phyloP scores from a whole-genome alignment of 768 basidiomycete species.

The Pleurotus platypus region DNA sequence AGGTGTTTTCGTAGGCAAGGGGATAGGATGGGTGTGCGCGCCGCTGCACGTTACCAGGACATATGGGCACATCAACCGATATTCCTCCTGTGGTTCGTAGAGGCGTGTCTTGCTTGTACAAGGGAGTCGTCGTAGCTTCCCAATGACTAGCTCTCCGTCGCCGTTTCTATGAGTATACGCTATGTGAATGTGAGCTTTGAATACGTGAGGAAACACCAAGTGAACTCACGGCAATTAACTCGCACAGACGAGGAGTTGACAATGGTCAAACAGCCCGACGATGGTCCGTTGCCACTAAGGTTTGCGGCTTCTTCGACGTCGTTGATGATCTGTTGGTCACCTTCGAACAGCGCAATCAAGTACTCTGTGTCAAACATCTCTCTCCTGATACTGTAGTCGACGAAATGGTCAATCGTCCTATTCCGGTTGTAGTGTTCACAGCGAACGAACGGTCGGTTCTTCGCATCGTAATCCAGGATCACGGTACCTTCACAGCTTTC shows the following conservation, averaged over 20 bases:
- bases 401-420: background rate
- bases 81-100: conserved; percentile 13
- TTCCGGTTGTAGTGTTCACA: too few relatives aligned
- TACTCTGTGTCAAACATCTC: background rate
- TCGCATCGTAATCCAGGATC: too few relatives aligned
- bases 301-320: background rate
- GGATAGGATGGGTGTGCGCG: conserved; percentile 17
- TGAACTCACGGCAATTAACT: too few relatives aligned
- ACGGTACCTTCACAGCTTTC: too few relatives aligned
- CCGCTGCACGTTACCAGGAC: conserved; percentile 11
- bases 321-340: background rate
- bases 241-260: background rate
- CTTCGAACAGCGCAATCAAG: background rate
- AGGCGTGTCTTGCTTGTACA: conserved; percentile 10
- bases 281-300: background rate
- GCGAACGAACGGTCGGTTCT: too few relatives aligned
- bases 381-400: background rate
- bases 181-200: too few relatives aligned
- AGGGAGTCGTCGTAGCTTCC: conserved; percentile 8
- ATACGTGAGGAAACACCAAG: too few relatives aligned
- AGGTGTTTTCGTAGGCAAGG: conserved; percentile 18
- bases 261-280: background rate
- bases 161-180: too few relatives aligned
- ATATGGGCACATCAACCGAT: conserved; percentile 10
- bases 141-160: background rate